Evolutionary conservation across 2,329 filamentous ascomycete species (phyloP).

Genomic region (Colletotrichum orchidophilum): DNA sequence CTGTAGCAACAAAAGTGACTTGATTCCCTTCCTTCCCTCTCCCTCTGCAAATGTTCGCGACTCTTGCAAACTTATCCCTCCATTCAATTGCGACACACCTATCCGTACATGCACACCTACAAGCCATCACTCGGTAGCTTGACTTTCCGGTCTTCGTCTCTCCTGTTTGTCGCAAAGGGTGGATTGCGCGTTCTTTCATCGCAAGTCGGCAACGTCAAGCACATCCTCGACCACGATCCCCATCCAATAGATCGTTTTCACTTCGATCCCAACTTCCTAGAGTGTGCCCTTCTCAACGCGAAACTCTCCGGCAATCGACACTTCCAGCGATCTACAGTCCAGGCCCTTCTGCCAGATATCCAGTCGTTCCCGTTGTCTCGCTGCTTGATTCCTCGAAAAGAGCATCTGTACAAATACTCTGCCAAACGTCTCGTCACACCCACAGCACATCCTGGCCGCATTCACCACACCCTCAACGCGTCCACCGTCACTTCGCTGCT

Average conservation of each 20-base stretch:
- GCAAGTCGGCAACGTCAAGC: background rate
- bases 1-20: background rate
- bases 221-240: background rate
- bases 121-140: background rate
- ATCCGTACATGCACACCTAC: background rate
- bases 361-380: background rate
- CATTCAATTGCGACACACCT: background rate
- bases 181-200: background rate
- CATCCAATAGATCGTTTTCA: background rate
- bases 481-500: background rate
- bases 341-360: background rate
- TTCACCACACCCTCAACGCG: background rate
- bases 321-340: slow-evolving; percentile 12
- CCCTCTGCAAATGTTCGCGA: background rate
- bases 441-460: background rate
- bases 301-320: slow-evolving; percentile 6
- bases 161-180: background rate
- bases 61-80: background rate
- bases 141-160: background rate
- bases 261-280: slow-evolving; percentile 7
- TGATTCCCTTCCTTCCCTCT: too few species aligned
- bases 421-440: background rate
- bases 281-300: slow-evolving; percentile 1
- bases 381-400: background rate
- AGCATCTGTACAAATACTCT: background rate